phyloP scores from a whole-genome alignment of 805 yeast species.

The Candida jianshihensis region DNA sequence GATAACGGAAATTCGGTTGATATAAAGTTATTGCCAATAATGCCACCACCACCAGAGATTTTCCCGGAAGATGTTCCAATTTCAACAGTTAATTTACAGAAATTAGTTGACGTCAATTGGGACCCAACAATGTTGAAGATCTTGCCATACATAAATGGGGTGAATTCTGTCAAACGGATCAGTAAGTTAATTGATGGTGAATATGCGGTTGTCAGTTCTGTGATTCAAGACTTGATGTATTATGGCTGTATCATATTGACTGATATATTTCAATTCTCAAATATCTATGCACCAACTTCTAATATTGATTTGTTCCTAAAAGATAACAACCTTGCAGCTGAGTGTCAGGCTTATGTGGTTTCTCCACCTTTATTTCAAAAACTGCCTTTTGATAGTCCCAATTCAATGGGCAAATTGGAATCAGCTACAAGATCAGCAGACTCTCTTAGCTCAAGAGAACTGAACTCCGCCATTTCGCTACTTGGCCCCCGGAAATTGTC shows the following conservation, averaged over 20 bases:
- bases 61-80: conserved; percentile 85
- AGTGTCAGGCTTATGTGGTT: conserved; percentile 79
- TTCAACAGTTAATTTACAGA: conserved; percentile 68
- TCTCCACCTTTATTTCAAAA: conserved; percentile 30
- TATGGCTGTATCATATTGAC: conserved; percentile 77
- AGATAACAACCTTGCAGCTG: conserved; percentile 60
- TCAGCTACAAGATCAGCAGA: neutral
- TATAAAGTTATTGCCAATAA: conserved; percentile 87
- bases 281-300: conserved; percentile 85
- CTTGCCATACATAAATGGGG: conserved; percentile 79
- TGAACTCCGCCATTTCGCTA: conserved; percentile 10
- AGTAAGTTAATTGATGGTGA: conserved; percentile 79
- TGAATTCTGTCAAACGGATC: conserved; percentile 73
- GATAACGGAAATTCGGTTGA: conserved; percentile 87
- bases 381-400: conserved; percentile 26
- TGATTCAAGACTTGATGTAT: conserved; percentile 86
- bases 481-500: conserved; percentile 4
- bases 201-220: conserved; percentile 67
- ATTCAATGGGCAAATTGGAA: conserved; percentile 1
- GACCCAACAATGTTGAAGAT: conserved; percentile 94
- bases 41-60: conserved; percentile 70
- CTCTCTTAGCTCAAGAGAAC: conserved; percentile 3
- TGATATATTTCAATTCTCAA: conserved; percentile 85
- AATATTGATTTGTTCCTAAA: conserved; percentile 61
- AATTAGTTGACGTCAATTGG: conserved; percentile 86